Evolutionary conservation across 257 asterid species (phyloP).

Genomic region (Gentiana dahurica): DNA sequence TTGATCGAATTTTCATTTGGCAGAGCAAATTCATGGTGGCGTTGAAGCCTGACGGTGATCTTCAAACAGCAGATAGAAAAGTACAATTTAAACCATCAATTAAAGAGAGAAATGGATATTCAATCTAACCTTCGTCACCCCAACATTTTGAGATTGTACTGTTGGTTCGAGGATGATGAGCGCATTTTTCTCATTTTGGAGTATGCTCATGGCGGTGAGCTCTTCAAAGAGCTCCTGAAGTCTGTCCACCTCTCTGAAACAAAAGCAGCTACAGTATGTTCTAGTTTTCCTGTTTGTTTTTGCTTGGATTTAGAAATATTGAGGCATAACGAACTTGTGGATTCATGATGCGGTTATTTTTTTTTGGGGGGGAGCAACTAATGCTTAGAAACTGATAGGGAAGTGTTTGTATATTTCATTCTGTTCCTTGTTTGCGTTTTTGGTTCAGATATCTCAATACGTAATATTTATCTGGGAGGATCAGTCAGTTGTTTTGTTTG

Average conservation of each 20-base stretch:
- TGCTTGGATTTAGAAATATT: too few species aligned
- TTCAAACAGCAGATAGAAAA: slow-evolving; percentile 82
- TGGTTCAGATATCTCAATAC: too few species aligned
- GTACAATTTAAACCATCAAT: slow-evolving; percentile 63
- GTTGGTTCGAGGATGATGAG: slow-evolving; percentile 84
- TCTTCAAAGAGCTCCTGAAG: slow-evolving; percentile 60
- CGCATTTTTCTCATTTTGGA: slow-evolving; percentile 78
- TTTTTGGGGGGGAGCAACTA: too few species aligned
- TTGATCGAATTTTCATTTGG: not conserved
- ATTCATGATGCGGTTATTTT: too few species aligned
- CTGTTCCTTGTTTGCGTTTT: too few species aligned
- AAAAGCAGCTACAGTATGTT: slow-evolving; percentile 71
- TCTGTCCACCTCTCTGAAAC: slow-evolving; percentile 45
- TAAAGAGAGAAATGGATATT: slow-evolving; percentile 89
- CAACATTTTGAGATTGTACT: slow-evolving; percentile 61
- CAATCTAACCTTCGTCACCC: slow-evolving; percentile 72
- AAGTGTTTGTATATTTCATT: too few species aligned
- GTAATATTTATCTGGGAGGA: too few species aligned
- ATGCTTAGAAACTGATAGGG: too few species aligned
- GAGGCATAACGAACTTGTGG: too few species aligned
- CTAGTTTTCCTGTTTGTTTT: not conserved
- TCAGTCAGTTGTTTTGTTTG: too few species aligned
- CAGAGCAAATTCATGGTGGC: slow-evolving; percentile 77
- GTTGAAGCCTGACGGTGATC: slow-evolving; percentile 67
- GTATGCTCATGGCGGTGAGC: slow-evolving; percentile 88